A percentile compares a stretch with the other conserved stretches of the same genome.
Evolutionary conservation across 208 protist genomes (phyloP).

Genomic region (Borovskyia barvae): DNA sequence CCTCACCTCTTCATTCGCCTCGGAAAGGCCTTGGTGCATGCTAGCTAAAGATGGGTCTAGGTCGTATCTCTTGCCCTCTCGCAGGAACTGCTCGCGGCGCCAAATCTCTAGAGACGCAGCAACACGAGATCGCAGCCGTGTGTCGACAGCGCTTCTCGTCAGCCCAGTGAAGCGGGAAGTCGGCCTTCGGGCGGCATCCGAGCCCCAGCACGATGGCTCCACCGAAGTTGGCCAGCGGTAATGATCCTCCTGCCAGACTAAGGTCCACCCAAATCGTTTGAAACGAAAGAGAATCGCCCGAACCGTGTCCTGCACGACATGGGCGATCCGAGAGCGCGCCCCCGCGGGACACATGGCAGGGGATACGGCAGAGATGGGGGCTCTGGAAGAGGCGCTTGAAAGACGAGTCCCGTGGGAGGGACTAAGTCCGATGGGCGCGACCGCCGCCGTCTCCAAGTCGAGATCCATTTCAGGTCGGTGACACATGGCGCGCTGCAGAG

Average conservation of each 20-base stretch:
- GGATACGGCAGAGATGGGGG: no score
- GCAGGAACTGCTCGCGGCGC: slow-evolving; percentile 7
- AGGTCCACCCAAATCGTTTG: slow-evolving; percentile 22
- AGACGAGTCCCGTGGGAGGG: no score
- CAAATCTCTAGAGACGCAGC: slow-evolving; percentile 11
- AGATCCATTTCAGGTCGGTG: no score
- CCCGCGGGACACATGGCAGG: no score
- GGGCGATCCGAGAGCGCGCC: no score
- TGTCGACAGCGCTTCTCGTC: background rate
- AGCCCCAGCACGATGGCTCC: slow-evolving; percentile 8
- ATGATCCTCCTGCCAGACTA: slow-evolving; percentile 49
- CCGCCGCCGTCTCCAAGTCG: no score
- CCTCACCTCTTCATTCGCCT: no score
- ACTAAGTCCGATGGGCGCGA: no score
- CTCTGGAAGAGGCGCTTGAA: no score
- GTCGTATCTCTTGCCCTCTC: slow-evolving; percentile 10
- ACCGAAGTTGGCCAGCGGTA: slow-evolving; percentile 29
- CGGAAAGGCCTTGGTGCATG: no score
- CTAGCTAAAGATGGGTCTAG: background rate
- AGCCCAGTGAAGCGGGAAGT: background rate
- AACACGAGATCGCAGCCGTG: background rate
- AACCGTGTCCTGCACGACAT: no score
- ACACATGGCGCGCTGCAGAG: no score
- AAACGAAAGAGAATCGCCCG: background rate
- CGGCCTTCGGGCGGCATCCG: background rate